Evolutionary conservation across 192 early-diverging fungal genomes (phyloP).

Genomic region (Allomyces macrogynus): DNA sequence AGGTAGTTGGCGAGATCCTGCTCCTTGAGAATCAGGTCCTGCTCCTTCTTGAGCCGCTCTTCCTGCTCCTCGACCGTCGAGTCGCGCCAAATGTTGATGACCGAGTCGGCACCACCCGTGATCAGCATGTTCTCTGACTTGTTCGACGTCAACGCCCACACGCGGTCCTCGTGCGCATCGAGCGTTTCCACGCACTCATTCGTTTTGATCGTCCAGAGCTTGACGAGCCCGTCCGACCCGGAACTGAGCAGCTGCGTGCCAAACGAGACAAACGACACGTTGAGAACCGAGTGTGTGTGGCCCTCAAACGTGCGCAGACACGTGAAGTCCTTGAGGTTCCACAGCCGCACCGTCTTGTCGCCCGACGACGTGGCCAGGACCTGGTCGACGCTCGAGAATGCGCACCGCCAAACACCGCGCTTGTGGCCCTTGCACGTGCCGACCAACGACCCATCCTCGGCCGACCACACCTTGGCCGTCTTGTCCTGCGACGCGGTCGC

Average conservation of each 20-base stretch:
- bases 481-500: conserved; percentile 90
- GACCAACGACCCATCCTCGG: conserved; percentile 53
- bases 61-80: conserved; percentile 60
- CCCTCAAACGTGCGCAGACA: conserved; percentile 91
- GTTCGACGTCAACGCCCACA: conserved; percentile 74
- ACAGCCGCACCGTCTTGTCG: conserved; percentile 87
- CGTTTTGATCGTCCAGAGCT: conserved; percentile 86
- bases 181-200: conserved; percentile 76
- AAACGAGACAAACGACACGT: conserved; percentile 57
- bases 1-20: conserved; percentile 80
- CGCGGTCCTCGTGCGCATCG: conserved; percentile 86
- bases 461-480: conserved; percentile 76
- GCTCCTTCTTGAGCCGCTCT: conserved; percentile 48
- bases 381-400: conserved; percentile 91
- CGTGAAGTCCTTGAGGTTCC: conserved; percentile 68
- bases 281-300: conserved; percentile 87
- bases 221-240: conserved; percentile 83
- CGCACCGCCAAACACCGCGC: conserved; percentile 84
- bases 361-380: conserved; percentile 75
- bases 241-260: conserved; percentile 74
- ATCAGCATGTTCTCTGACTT: conserved; percentile 40
- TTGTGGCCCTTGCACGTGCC: conserved; percentile 76
- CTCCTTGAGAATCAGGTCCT: conserved; percentile 58
- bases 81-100: conserved; percentile 83
- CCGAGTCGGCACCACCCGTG: conserved; percentile 82